Percentiles rank a stretch among this genome's conserved stretches.
These are phyloP conservation scores for Chrysoporthe puriensis DNA, from an alignment of 2,329 filamentous ascomycete genomes.

Conservation along the genomic window DNA sequence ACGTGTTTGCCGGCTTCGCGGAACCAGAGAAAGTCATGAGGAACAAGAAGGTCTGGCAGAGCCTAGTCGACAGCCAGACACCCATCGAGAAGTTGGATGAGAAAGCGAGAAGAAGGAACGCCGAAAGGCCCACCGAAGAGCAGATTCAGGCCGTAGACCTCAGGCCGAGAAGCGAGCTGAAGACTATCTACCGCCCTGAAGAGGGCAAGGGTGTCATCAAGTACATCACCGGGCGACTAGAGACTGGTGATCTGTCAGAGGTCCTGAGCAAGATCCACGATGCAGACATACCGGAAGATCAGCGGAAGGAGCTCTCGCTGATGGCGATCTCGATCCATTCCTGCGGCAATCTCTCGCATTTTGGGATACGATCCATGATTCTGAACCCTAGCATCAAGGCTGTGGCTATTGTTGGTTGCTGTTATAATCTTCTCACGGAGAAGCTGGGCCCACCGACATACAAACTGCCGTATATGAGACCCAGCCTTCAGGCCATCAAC, in stretches of 20 bases:
- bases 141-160: slow-evolving; percentile 48
- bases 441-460: slow-evolving; percentile 83
- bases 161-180: slow-evolving; percentile 53
- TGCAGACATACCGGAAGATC: slow-evolving; percentile 38
- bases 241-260: slow-evolving; percentile 71
- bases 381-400: slow-evolving; percentile 83
- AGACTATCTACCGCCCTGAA: slow-evolving; percentile 57
- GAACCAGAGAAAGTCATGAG: slow-evolving; percentile 73
- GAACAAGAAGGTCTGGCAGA: slow-evolving; percentile 80
- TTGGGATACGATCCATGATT: slow-evolving; percentile 83
- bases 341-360: slow-evolving; percentile 96
- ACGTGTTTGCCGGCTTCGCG: slow-evolving; percentile 78
- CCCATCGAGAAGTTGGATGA: slow-evolving; percentile 47
- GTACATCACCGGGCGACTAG: slow-evolving; percentile 75
- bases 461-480: slow-evolving; percentile 78
- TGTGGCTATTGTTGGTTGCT: slow-evolving; percentile 96
- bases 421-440: slow-evolving; percentile 96
- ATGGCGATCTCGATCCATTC: slow-evolving; percentile 97
- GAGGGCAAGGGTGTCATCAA: slow-evolving; percentile 72
- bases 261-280: slow-evolving; percentile 67
- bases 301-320: slow-evolving; percentile 52
- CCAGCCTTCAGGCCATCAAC: slow-evolving; percentile 67
- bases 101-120: slow-evolving; percentile 42
- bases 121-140: slow-evolving; percentile 36
- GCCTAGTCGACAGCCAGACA: slow-evolving; percentile 49